Conservation (phyloP, 1,139 yeast genomes). For the Torulaspora globosa region DNA sequence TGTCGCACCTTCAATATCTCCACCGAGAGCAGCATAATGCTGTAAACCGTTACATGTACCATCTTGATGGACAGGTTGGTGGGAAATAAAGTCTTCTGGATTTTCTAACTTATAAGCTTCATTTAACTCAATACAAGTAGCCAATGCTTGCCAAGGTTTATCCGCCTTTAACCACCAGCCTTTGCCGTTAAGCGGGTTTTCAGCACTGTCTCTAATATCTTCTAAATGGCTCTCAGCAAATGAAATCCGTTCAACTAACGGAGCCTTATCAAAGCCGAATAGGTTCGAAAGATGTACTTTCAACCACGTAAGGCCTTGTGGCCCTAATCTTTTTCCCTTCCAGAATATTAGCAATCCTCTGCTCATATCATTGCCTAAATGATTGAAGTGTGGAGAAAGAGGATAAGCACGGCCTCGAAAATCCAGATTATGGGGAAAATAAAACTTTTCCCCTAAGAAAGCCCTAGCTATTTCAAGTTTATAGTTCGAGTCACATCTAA, state of each 20-base stretch:
- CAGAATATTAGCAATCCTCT: constrained; percentile 82
- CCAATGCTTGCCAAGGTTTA: constrained; percentile 92
- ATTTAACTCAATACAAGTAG: constrained; percentile 75
- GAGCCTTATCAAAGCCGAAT: constrained; percentile 81
- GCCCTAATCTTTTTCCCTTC: constrained; percentile 80
- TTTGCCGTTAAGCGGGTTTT: constrained; percentile 56
- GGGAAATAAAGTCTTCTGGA: constrained; percentile 71
- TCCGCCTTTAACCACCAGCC: constrained; percentile 88
- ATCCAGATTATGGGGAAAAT: constrained; percentile 90
- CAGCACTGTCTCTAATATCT: constrained; percentile 61
- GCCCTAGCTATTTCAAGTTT: constrained; percentile 94
- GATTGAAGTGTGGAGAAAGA: constrained; percentile 72
- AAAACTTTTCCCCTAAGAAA: constrained; percentile 80
- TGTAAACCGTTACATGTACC: constrained; percentile 98
- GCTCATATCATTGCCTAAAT: constrained; percentile 87
- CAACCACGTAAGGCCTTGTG: constrained; percentile 75
- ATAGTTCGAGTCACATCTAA: constrained; percentile 90
- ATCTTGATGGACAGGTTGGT: constrained; percentile 92
- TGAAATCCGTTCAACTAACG: constrained; percentile 67
- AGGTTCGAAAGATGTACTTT: constrained; percentile 87
- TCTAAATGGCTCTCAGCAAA: constrained; percentile 69
- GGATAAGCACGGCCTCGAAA: constrained; percentile 97
- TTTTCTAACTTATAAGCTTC: constrained; percentile 68
- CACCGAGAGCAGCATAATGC: constrained; percentile 97
- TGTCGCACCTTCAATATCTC: constrained; percentile 89